Conservation (phyloP, 2,329 filamentous ascomycete genomes). For the Macrophomina phaseolina region DNA sequence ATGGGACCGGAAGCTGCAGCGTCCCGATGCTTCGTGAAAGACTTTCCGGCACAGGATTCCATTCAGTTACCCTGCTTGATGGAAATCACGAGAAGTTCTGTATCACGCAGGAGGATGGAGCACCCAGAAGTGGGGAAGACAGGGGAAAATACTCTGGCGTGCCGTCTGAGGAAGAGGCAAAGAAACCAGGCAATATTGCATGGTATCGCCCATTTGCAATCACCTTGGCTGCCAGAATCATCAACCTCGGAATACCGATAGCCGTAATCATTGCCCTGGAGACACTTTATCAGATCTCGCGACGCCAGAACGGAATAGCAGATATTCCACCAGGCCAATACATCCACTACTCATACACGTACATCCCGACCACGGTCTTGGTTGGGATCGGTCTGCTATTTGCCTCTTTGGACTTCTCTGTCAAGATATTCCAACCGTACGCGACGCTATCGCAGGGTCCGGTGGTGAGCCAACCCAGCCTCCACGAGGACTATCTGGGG, state of each 20-base stretch:
- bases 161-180: neutral
- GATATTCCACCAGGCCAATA: neutral
- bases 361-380: neutral
- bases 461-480: too few relatives aligned
- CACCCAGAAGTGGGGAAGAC: neutral
- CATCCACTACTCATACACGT: constrained; percentile 4
- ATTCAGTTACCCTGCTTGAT: neutral
- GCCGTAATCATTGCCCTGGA: neutral
- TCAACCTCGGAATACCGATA: neutral
- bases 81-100: neutral
- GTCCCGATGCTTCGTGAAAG: neutral
- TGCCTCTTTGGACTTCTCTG: neutral
- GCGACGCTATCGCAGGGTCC: neutral
- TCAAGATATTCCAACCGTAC: neutral
- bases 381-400: neutral
- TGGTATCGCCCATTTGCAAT: constrained; percentile 1
- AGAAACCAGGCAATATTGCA: neutral
- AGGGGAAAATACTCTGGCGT: too few relatives aligned
- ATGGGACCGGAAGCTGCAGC: neutral
- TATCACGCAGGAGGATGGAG: neutral
- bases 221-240: neutral
- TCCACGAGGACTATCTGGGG: neutral
- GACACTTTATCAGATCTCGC: neutral
- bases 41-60: neutral
- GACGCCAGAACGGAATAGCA: neutral